Conservation (phyloP, 2,329 filamentous ascomycete species). For the Penicillium sp. region DNA sequence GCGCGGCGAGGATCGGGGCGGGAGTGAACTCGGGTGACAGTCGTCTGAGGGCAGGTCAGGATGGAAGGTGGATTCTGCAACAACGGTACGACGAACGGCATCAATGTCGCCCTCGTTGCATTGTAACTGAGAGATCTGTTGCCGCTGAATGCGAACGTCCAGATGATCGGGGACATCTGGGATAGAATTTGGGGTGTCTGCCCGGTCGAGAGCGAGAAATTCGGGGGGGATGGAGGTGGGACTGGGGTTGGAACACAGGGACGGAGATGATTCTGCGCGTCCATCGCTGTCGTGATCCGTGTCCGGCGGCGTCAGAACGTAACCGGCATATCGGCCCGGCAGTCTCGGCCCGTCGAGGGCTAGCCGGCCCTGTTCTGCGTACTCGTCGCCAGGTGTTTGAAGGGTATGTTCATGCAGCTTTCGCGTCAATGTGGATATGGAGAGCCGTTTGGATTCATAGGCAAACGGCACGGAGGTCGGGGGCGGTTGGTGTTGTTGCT, state of each 20-base stretch:
- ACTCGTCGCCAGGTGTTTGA: conserved; percentile 18
- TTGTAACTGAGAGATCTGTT: conserved; percentile 37
- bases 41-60: conserved; percentile 20
- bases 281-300: conserved; percentile 36
- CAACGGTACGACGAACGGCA: conserved; percentile 31
- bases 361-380: conserved; percentile 6
- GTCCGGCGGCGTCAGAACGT: conserved; percentile 34
- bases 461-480: conserved; percentile 41
- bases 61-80: conserved; percentile 22
- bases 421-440: conserved; percentile 36
- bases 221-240: conserved; percentile 28
- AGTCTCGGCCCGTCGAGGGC: conserved; percentile 15
- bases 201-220: conserved; percentile 11
- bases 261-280: conserved; percentile 47
- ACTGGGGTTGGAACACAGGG: conserved; percentile 45
- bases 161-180: conserved; percentile 12
- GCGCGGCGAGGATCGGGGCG: conserved; percentile 29
- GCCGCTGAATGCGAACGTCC: conserved; percentile 32
- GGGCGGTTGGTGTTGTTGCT: conserved; percentile 32
- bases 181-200: conserved; percentile 1
- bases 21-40: conserved; percentile 36
- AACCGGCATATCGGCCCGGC: conserved; percentile 21
- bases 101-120: conserved; percentile 34
- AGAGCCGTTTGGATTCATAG: conserved; percentile 35
- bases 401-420: conserved; percentile 39